These are phyloP conservation scores for Theileria luwenshuni DNA, from an alignment of 169 alveolate genomes.

Conservation along the genomic window DNA sequence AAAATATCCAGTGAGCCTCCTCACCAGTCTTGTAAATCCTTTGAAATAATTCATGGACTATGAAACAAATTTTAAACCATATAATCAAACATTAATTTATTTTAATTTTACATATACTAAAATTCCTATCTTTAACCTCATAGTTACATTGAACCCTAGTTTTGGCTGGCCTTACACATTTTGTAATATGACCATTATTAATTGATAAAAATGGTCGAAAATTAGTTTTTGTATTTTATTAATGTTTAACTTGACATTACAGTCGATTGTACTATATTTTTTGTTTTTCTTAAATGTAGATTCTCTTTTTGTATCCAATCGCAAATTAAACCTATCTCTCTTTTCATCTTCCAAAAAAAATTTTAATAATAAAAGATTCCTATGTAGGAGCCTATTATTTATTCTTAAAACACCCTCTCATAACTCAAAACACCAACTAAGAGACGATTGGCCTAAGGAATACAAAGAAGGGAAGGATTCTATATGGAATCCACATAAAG, in stretches of 20 bases:
- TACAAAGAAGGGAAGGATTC: background rate
- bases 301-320: background rate
- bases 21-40: background rate
- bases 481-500: background rate
- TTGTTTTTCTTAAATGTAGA: background rate
- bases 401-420: no score
- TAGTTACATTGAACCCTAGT: background rate
- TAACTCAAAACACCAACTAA: no score
- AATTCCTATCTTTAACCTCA: background rate
- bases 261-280: background rate
- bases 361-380: background rate
- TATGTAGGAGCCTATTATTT: background rate
- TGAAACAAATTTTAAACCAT: constrained; percentile 10
- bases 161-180: constrained; percentile 3
- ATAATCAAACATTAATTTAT: no score
- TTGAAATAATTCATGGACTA: constrained; percentile 34
- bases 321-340: no score
- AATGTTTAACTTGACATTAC: background rate
- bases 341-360: background rate
- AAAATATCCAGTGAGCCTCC: constrained; percentile 28
- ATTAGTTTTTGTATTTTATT: background rate
- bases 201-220: background rate
- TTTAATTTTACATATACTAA: background rate
- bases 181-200: background rate
- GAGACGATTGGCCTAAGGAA: background rate